phyloP scores from a whole-genome alignment of 768 basidiomycete genomes.

The Terana coerulea region DNA sequence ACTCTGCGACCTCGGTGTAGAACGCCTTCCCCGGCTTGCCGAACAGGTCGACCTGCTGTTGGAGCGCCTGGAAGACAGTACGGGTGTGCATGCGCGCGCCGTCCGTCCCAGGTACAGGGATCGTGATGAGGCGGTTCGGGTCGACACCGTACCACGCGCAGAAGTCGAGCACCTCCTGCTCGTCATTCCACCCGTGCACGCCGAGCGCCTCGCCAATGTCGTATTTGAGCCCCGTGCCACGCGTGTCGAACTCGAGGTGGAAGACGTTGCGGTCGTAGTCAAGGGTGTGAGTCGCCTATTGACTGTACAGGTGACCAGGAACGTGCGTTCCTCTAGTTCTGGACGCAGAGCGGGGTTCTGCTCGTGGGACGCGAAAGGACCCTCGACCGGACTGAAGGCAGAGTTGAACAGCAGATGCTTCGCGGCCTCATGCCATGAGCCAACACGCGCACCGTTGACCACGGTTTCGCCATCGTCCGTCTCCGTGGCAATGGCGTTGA shows the following conservation, averaged over 20 bases:
- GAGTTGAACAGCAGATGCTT: constrained; percentile 88
- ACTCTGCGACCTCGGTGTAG: constrained; percentile 80
- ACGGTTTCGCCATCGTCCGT: constrained; percentile 52
- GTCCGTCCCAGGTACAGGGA: constrained; percentile 48
- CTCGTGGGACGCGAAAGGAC: constrained; percentile 34
- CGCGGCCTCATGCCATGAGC: constrained; percentile 82
- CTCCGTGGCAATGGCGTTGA: constrained; percentile 73
- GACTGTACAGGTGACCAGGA: constrained; percentile 89
- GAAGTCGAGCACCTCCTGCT: constrained; percentile 82
- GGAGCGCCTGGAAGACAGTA: constrained; percentile 91
- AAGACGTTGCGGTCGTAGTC: constrained; percentile 99
- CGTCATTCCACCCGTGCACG: constrained; percentile 97
- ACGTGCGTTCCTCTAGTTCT: constrained; percentile 85
- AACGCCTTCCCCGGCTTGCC: constrained; percentile 96
- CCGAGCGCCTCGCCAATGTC: constrained; percentile 96
- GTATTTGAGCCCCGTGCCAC: constrained; percentile 91
- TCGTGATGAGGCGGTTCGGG: constrained; percentile 76
- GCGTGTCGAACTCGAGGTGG: constrained; percentile 94
- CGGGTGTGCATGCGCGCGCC: constrained; percentile 81
- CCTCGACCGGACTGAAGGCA: constrained; percentile 54
- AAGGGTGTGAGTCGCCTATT: constrained; percentile 91
- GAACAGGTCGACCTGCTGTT: constrained; percentile 96
- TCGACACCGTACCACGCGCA: constrained; percentile 90
- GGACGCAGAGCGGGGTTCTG: constrained; percentile 77
- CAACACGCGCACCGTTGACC: constrained; percentile 55